Base-by-base conservation (phyloP, 495 filamentous ascomycete species). In the Neurospora sp. region DNA sequence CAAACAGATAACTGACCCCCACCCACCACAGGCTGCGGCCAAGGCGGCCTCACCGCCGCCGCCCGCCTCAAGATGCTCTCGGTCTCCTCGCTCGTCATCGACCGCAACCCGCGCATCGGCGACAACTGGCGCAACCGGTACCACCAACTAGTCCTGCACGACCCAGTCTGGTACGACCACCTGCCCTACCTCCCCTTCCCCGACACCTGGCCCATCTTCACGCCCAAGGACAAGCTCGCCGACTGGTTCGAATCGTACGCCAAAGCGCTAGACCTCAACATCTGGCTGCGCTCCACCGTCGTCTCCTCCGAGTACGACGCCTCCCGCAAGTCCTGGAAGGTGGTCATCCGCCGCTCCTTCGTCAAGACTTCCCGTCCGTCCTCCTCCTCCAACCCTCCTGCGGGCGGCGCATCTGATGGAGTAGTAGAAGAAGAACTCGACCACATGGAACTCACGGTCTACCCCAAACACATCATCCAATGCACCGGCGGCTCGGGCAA, bases 121-220 rank as follows among this genome's bases (percentile, higher is more conserved):
- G 92, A 94, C 77, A 93, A 89, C 79, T 96, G 93, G 93, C 85
- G 92, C 27, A 87, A 86, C n/a, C 83, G 93, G 37, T 91, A 91
- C 75, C 81, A 84, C 70, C 82, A 85, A 40, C 83, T 88, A 3
- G 91, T 94, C 0, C 85, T 93, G 5, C 93, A 94, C 75, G 92
- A 94, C 73, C 89, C 91, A 0, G 88, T 94, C 5, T 91, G 90
- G 88, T 93, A 88, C 75, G 90, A 93, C 76, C 91, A 94, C 76
- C 78, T 94, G 79, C 90, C 92, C 1, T 94, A 93, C 79, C 66
- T 94, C 1, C 81, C 84, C 0, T 94, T 94, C 75, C 92, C 92
- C 12, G 73, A 84, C 0, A 82, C 81, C 72, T 94, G 92, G 91
- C 89, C 89, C 0, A 68, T 90, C 37, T 93, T 91, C 77, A 92